These are phyloP conservation scores for Fusarium armeniacum DNA, from an alignment of 2,329 filamentous ascomycete species.

Conservation along the genomic window DNA sequence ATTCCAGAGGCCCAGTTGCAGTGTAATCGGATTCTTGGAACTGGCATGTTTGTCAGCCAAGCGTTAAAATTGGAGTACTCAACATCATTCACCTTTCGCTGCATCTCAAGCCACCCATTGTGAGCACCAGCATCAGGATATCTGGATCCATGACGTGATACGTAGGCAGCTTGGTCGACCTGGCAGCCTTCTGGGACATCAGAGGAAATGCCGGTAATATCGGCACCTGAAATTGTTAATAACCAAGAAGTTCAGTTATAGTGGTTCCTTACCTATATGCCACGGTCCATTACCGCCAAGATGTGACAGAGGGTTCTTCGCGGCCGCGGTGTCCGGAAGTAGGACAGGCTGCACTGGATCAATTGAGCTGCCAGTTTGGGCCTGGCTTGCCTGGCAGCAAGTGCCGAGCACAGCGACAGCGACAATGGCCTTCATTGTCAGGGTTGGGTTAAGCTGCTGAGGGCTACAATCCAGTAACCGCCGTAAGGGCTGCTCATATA, in stretches of 20 bases:
- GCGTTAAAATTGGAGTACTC: fast-evolving
- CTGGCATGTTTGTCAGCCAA: constrained; percentile 50
- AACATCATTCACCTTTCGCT: constrained; percentile 54
- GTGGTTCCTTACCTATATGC: constrained; percentile 58
- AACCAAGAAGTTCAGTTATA: background rate
- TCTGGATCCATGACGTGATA: constrained; percentile 72
- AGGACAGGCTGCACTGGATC: constrained; percentile 50
- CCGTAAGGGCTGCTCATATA: background rate
- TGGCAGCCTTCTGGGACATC: constrained; percentile 68
- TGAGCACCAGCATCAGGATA: constrained; percentile 74
- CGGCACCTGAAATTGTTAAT: constrained; percentile 59
- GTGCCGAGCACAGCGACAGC: constrained; percentile 10
- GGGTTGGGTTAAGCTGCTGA: background rate
- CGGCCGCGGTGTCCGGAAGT: constrained; percentile 47
- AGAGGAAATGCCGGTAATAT: constrained; percentile 68
- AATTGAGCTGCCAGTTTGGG: constrained; percentile 41
- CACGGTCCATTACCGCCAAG: constrained; percentile 68
- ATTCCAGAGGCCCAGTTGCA: constrained; percentile 66
- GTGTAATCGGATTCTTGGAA: constrained; percentile 68
- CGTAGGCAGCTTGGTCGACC: constrained; percentile 72
- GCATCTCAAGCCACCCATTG: constrained; percentile 65
- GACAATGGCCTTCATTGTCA: constrained; percentile 3
- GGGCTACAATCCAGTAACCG: too few relatives aligned
- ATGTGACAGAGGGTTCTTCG: constrained; percentile 61
- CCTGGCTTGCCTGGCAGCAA: background rate